These are phyloP conservation scores for Colletotrichum scovillei DNA, from an alignment of 2,329 filamentous ascomycete genomes.

Conservation along the genomic window DNA sequence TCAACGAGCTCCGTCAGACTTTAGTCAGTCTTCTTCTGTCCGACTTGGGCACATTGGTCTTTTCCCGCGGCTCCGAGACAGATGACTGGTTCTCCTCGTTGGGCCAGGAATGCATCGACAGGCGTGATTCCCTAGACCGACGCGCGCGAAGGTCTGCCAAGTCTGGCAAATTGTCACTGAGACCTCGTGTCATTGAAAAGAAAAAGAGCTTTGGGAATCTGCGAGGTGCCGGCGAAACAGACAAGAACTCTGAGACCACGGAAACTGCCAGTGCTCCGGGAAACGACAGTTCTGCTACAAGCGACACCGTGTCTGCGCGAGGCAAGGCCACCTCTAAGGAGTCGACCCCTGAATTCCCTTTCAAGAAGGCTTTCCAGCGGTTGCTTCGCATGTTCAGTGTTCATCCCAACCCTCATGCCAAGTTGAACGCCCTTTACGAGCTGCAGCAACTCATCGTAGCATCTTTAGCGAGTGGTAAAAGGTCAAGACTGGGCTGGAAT, in stretches of 20 bases:
- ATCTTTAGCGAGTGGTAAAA: conserved; percentile 58
- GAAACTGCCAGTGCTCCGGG: conserved; percentile 51
- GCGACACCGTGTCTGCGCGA: conserved; percentile 50
- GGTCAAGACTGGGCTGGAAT: conserved; percentile 45
- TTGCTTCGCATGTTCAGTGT: conserved; percentile 89
- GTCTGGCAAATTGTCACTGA: conserved; percentile 54
- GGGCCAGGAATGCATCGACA: conserved; percentile 73
- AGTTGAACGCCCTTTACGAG: conserved; percentile 85
- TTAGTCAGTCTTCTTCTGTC: conserved; percentile 88
- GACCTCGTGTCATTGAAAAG: conserved; percentile 68
- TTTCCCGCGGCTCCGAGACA: conserved; percentile 91
- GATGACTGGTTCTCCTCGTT: conserved; percentile 85
- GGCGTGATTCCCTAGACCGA: conserved; percentile 66
- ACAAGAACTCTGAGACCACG: conserved; percentile 51
- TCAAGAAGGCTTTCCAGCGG: conserved; percentile 81
- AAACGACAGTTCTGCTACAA: conserved; percentile 54
- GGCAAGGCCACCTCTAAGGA: conserved; percentile 45
- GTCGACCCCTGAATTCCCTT: conserved; percentile 74
- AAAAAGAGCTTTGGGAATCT: conserved; percentile 77
- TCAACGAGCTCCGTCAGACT: conserved; percentile 80
- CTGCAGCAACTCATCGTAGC: conserved; percentile 85
- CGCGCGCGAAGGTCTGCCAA: conserved; percentile 54
- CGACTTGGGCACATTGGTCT: conserved; percentile 87
- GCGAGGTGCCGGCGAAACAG: conserved; percentile 59
- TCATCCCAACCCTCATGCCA: conserved; percentile 87